Evolutionary conservation across 495 filamentous ascomycete genomes (phyloP), one percentile per base, ranked within the genome.

Genomic region (Tuber magnatum): DNA sequence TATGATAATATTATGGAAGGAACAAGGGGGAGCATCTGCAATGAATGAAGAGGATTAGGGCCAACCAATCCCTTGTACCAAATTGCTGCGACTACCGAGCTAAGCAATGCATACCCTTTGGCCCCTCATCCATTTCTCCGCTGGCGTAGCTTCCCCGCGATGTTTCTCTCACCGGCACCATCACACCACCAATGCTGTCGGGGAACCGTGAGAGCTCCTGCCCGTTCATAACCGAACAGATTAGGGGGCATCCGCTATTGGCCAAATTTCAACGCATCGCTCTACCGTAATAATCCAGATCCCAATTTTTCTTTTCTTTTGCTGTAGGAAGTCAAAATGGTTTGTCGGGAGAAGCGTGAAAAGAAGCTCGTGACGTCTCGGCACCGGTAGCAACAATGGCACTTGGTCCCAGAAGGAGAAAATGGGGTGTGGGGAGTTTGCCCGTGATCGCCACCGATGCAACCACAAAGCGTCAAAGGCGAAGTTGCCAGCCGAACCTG

Each of bases 71-170:
- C 42, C 46, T 79, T 61, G 76, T 79, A 73, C 72, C 77, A 72
- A 79, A 75, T 73, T 78, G 70, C 74, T 78, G 76, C 76, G 76
- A 73, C 40, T 79, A 71, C 77, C 77, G 77, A 79, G 72, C 76
- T 75, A 65, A 35, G 56, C 14, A 65, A 65, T 35, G 32, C 35
- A 65, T 65, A 28, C 28, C 12, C 28, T 35, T 28, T 65, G 56
- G 28, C 20, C 28, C 14, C 56, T 35, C 56, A 65, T 35, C 28
- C 56, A 16, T 35, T 28, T 65, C 56, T 65, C 28, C 28, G 28
- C 32, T 65, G 56, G 56, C 28, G 28, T 16, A 35, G 56, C 28
- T 35, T 35, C 56, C 56, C 56, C 32, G 16, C 56, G 56, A 65
- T 65, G 56, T 65, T 35, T 32, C 56, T 65, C 56, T 20, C 32